Evolutionary conservation across 805 yeast species (phyloP).

Genomic region (Starmera quercuum): DNA sequence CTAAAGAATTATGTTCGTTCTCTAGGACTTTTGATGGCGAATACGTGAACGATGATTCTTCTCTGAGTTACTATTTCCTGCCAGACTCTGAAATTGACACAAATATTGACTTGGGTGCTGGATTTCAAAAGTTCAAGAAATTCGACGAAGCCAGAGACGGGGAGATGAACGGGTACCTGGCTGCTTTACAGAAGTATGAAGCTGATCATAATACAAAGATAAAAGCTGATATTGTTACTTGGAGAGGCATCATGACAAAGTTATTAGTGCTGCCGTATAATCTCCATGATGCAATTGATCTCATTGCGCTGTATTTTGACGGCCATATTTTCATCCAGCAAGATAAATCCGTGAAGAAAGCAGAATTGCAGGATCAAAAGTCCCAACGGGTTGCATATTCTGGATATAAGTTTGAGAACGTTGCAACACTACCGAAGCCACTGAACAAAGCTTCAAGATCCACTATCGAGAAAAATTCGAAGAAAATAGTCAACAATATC

Average conservation of each 20-base stretch:
- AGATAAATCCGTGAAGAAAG: conserved; percentile 18
- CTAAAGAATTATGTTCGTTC: conserved; percentile 69
- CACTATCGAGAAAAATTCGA: conserved; percentile 58
- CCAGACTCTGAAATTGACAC: conserved; percentile 68
- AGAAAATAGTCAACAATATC: conserved; percentile 54
- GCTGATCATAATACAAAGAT: conserved; percentile 31
- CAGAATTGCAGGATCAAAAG: conserved; percentile 20
- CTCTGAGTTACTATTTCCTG: conserved; percentile 67
- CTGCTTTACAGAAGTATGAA: conserved; percentile 52
- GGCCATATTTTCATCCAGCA: conserved; percentile 62
- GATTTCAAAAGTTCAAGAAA: conserved; percentile 50
- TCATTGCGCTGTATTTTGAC: conserved; percentile 65
- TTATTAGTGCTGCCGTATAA: conserved; percentile 63
- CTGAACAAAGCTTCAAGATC: conserved; percentile 62
- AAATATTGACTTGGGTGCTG: conserved; percentile 54
- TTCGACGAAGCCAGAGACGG: conserved; percentile 52
- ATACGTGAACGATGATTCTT: conserved; percentile 41
- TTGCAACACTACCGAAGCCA: conserved; percentile 70
- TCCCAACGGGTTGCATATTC: conserved; percentile 43
- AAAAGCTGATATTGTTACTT: conserved; percentile 65
- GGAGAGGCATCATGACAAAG: conserved; percentile 78
- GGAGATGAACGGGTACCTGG: conserved; percentile 49
- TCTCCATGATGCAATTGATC: conserved; percentile 45
- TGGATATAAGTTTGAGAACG: conserved; percentile 81
- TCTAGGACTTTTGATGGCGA: conserved; percentile 55